Evolutionary conservation across 23 red algal genomes (phyloP).

Genomic region (Agarophyton chilense): DNA sequence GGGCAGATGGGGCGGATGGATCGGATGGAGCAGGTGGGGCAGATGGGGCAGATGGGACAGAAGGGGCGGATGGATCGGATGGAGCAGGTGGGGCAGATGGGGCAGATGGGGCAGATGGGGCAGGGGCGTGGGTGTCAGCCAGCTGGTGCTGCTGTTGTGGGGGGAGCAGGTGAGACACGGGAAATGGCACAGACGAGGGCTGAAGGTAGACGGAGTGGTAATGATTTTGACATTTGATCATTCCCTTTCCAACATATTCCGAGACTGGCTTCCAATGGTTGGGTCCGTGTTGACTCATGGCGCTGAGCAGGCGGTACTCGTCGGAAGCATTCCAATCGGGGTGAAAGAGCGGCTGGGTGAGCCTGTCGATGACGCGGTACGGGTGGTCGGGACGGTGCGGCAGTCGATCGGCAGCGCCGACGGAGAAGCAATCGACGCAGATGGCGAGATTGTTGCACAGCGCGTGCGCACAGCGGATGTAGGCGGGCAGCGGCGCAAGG

Average conservation of each 20-base stretch:
- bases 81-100: no score
- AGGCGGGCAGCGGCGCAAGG: conserved; percentile 3
- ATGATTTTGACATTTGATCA: conserved; percentile 72
- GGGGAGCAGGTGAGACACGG: neutral
- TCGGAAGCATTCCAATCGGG: conserved; percentile 83
- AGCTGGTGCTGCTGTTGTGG: no score
- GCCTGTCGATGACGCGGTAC: conserved; percentile 71
- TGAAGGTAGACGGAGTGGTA: conserved; percentile 80
- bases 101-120: neutral
- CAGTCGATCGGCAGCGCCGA: conserved; percentile 71
- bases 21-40: neutral
- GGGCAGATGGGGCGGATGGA: neutral
- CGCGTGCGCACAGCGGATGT: conserved; percentile 39
- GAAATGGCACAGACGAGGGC: conserved; percentile 51
- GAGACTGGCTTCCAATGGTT: conserved; percentile 76
- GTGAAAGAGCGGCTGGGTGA: conserved; percentile 43
- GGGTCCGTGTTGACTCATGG: conserved; percentile 66
- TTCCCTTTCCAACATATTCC: conserved; percentile 80
- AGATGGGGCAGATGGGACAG: neutral
- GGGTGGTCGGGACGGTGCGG: conserved; percentile 81
- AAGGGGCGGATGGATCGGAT: neutral
- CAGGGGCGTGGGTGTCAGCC: neutral
- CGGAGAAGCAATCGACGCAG: conserved; percentile 92
- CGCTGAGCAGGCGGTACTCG: conserved; percentile 81
- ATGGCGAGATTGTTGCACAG: conserved; percentile 53